Evolutionary conservation across 768 basidiomycete species (phyloP).

Genomic region (Lactarius vividus): DNA sequence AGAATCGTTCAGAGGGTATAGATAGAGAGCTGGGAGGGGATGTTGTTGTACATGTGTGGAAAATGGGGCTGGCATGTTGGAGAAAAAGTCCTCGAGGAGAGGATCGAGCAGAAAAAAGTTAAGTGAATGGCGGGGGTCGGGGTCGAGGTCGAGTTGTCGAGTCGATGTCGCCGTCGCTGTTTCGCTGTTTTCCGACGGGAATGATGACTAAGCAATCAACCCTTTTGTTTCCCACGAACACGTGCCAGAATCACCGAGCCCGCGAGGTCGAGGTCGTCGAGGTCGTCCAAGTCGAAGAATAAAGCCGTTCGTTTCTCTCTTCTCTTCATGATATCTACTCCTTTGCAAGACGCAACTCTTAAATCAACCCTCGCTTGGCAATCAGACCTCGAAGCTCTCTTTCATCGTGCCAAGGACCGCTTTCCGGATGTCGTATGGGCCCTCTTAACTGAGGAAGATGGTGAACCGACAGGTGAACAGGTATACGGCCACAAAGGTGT

Average conservation of each 20-base stretch:
- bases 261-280: neutral
- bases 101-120: neutral
- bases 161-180: neutral
- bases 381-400: slow-evolving; percentile 71
- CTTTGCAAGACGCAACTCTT: slow-evolving; percentile 61
- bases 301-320: neutral
- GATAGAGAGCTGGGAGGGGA: slow-evolving; percentile 37
- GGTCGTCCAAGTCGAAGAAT: neutral
- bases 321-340: slow-evolving; percentile 25
- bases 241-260: neutral
- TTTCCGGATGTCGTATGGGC: slow-evolving; percentile 99
- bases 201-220: neutral
- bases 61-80: slow-evolving; percentile 25
- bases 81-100: neutral
- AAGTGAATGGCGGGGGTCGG: slow-evolving; percentile 15
- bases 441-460: slow-evolving; percentile 47
- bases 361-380: slow-evolving; percentile 77
- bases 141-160: slow-evolving; percentile 6
- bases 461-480: slow-evolving; percentile 43
- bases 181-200: neutral
- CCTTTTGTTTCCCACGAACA: neutral
- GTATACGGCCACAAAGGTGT: slow-evolving; percentile 96
- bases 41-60: slow-evolving; percentile 24
- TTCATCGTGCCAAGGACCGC: slow-evolving; percentile 80
- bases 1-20: slow-evolving; percentile 93